Evolutionary conservation across 1,139 yeast genomes (phyloP).

Genomic region (Lipomyces yarrowii): DNA sequence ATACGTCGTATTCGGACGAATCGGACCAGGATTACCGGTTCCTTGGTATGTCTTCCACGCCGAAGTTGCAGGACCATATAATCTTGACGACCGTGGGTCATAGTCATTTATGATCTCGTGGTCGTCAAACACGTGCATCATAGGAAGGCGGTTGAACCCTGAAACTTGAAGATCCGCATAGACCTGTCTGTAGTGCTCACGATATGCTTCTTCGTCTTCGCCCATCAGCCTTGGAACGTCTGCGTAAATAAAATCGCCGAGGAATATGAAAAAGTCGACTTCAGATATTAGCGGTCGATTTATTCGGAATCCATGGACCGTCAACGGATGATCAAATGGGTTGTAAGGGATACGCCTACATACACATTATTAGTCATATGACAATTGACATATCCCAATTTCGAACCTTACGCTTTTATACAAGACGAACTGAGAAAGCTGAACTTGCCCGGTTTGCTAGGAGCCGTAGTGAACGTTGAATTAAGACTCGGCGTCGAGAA

Average conservation of each 20-base stretch:
- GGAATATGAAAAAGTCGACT: slow-evolving; percentile 30
- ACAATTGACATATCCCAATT: neutral
- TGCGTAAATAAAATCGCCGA: slow-evolving; percentile 34
- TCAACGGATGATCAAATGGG: slow-evolving; percentile 28
- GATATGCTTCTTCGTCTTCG: slow-evolving; percentile 21
- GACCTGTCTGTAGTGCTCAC: slow-evolving; percentile 32
- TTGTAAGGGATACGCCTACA: slow-evolving; percentile 31
- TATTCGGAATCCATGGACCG: slow-evolving; percentile 25
- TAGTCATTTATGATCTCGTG: slow-evolving; percentile 34
- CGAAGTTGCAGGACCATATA: slow-evolving; percentile 25
- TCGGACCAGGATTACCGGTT: slow-evolving; percentile 28
- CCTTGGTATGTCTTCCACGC: slow-evolving; percentile 32
- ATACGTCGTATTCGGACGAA: slow-evolving; percentile 22
- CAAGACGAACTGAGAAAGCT: slow-evolving; percentile 32
- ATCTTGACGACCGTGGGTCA: slow-evolving; percentile 14
- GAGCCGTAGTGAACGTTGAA: slow-evolving; percentile 25
- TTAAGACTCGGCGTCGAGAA: slow-evolving; percentile 15
- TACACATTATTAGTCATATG: neutral
- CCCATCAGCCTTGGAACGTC: slow-evolving; percentile 32
- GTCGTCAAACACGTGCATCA: slow-evolving; percentile 32
- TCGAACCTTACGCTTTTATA: slow-evolving; percentile 27
- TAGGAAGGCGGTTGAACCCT: slow-evolving; percentile 26
- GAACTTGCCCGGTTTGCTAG: slow-evolving; percentile 21
- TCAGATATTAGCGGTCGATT: slow-evolving; percentile 7
- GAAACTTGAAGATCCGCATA: slow-evolving; percentile 20